Percentiles rank a stretch among this genome's conserved stretches.
phyloP scores from a whole-genome alignment of 139 green algal species.

The Coelastrella sp. region DNA sequence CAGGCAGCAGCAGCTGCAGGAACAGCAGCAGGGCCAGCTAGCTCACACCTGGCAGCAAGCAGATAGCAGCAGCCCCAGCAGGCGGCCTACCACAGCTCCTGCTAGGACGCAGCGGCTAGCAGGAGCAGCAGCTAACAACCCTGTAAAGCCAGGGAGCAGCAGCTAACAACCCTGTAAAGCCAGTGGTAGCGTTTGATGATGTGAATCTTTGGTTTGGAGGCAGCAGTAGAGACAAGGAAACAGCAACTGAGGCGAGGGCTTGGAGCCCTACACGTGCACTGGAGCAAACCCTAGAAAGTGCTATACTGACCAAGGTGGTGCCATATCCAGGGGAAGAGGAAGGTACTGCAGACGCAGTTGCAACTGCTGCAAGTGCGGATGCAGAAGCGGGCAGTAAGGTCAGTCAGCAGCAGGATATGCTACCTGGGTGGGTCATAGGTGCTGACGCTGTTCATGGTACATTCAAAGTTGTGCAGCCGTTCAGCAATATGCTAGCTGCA shows the following conservation, averaged over 20 bases:
- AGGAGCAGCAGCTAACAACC: not conserved
- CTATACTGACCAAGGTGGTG: not conserved
- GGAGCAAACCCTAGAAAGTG: not conserved
- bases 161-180: not conserved
- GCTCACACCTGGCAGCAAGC: not conserved
- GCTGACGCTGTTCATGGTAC: conserved; percentile 20
- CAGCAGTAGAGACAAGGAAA: not conserved
- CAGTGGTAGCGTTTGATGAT: not conserved
- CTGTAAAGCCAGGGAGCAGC: not conserved
- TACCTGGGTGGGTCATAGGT: conserved; percentile 23
- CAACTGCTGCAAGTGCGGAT: not conserved
- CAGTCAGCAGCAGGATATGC: not conserved
- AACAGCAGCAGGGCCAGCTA: not conserved
- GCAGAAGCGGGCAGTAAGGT: too few species aligned
- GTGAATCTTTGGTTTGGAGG: conserved; percentile 22
- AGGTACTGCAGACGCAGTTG: not conserved
- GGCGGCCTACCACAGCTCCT: not conserved
- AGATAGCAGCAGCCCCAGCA: too few species aligned
- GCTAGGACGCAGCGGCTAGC: not conserved
- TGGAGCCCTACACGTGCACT: conserved; percentile 21
- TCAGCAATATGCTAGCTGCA: not conserved
- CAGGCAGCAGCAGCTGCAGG: not conserved
- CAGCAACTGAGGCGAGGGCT: not conserved
- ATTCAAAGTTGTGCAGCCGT: conserved; percentile 13
- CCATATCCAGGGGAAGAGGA: not conserved